Evolutionary conservation across 2,329 filamentous ascomycete species (phyloP).

Genomic region (Botrytis elliptica): DNA sequence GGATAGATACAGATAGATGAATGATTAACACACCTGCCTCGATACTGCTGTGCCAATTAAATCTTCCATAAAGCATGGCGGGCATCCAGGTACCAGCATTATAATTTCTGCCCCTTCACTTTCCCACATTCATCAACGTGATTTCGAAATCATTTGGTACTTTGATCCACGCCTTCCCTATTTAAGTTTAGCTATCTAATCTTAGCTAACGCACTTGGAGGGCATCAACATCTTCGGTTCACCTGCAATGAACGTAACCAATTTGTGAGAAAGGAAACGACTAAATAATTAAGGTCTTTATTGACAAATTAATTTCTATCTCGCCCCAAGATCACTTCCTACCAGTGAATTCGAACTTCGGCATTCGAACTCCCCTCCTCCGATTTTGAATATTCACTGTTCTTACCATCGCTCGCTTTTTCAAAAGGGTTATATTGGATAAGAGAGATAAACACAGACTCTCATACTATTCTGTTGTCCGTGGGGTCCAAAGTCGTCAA

Average conservation of each 20-base stretch:
- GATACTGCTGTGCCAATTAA: neutral
- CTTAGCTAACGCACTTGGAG: slow-evolving; percentile 14
- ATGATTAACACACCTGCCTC: neutral
- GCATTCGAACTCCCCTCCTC: neutral
- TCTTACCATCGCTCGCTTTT: neutral
- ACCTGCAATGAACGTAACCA: slow-evolving; percentile 2
- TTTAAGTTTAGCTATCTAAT: neutral
- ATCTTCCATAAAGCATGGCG: neutral
- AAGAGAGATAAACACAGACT: slow-evolving; percentile 18
- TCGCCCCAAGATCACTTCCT: neutral
- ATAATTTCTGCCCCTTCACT: neutral
- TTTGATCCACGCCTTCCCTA: neutral
- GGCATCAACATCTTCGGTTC: slow-evolving; percentile 8
- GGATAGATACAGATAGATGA: neutral
- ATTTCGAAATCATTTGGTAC: slow-evolving; percentile 9
- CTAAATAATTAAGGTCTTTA: neutral
- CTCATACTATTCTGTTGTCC: slow-evolving; percentile 10
- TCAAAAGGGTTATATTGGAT: slow-evolving; percentile 2
- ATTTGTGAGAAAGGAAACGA: slow-evolving; percentile 4
- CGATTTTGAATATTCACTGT: slow-evolving; percentile 13
- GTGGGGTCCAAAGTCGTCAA: slow-evolving; percentile 18
- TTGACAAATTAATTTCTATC: slow-evolving; percentile 10
- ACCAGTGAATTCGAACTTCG: neutral
- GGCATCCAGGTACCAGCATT: neutral
- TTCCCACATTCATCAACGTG: slow-evolving; percentile 4